Evolutionary conservation across 208 protist genomes (phyloP).

Genomic region (Acanthamoeba sp.): DNA sequence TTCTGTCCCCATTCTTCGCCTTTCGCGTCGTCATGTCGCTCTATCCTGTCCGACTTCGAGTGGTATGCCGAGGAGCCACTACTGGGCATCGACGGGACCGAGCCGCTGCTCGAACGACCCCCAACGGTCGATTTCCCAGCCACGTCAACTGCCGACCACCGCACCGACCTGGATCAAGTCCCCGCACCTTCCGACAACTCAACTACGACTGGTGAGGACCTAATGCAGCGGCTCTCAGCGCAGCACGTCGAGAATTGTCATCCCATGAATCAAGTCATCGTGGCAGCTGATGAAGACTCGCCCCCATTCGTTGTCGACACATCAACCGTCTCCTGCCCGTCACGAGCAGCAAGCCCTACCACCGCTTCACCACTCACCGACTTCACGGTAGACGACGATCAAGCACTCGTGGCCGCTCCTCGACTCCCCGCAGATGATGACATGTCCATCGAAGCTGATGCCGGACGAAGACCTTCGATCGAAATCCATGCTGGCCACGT

Average conservation of each 20-base stretch:
- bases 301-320: conserved; percentile 70
- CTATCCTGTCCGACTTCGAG: conserved; percentile 21
- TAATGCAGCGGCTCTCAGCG: conserved; percentile 28
- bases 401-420: background rate
- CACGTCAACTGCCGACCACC: conserved; percentile 16
- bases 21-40: background rate
- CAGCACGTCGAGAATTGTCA: conserved; percentile 34
- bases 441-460: background rate
- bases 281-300: background rate
- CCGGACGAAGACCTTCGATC: background rate
- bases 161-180: conserved; percentile 49
- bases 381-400: background rate
- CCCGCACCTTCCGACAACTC: background rate
- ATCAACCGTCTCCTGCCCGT: background rate
- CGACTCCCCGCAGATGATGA: background rate
- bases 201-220: background rate
- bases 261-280: background rate
- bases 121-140: conserved; percentile 33
- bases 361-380: background rate
- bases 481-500: background rate
- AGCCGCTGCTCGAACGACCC: background rate
- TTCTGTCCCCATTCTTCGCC: conserved; percentile 58
- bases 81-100: background rate
- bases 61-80: conserved; percentile 49
- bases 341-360: background rate